Percentiles rank a stretch among this genome's conserved stretches.
phyloP scores from a whole-genome alignment of 768 basidiomycete species.

The Pisolithus albus region DNA sequence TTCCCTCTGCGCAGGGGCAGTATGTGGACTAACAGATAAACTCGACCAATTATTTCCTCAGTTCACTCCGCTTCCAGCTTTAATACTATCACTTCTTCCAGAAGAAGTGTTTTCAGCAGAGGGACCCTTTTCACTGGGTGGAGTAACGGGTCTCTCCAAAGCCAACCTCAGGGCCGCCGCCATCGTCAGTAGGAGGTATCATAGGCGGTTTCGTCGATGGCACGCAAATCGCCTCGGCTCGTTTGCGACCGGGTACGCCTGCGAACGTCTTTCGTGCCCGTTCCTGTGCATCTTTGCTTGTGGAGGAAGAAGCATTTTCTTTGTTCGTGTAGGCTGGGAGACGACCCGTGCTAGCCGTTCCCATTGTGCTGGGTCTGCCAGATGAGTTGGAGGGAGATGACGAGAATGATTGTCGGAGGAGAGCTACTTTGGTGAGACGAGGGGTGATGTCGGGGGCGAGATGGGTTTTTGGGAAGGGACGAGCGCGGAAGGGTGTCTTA shows the following conservation, averaged over 20 bases:
- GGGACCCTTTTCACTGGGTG: constrained; percentile 34
- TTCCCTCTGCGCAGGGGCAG: constrained; percentile 11
- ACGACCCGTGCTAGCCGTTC: constrained; percentile 28
- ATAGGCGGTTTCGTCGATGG: constrained; percentile 68
- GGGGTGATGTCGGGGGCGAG: constrained; percentile 64
- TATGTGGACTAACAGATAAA: constrained; percentile 14
- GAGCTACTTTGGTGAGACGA: constrained; percentile 68
- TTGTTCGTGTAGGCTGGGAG: constrained; percentile 24
- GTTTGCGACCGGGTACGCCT: constrained; percentile 80
- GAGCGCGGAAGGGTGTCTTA: constrained; percentile 56
- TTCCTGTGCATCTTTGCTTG: constrained; percentile 57
- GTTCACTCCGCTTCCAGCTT: constrained; percentile 2
- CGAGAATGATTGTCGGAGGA: constrained; percentile 53
- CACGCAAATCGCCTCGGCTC: constrained; percentile 57
- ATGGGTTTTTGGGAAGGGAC: constrained; percentile 57
- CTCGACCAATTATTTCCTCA: constrained; percentile 8
- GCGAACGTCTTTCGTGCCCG: constrained; percentile 57
- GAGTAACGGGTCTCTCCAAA: constrained; percentile 32
- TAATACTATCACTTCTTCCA: background rate
- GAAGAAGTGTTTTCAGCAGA: constrained; percentile 24
- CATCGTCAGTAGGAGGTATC: constrained; percentile 67
- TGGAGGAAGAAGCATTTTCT: constrained; percentile 17
- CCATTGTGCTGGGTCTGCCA: constrained; percentile 20
- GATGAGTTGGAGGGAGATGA: constrained; percentile 33
- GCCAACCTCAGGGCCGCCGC: constrained; percentile 68